phyloP scores from a whole-genome alignment of 768 basidiomycete genomes.

The Cyathus striatus region DNA sequence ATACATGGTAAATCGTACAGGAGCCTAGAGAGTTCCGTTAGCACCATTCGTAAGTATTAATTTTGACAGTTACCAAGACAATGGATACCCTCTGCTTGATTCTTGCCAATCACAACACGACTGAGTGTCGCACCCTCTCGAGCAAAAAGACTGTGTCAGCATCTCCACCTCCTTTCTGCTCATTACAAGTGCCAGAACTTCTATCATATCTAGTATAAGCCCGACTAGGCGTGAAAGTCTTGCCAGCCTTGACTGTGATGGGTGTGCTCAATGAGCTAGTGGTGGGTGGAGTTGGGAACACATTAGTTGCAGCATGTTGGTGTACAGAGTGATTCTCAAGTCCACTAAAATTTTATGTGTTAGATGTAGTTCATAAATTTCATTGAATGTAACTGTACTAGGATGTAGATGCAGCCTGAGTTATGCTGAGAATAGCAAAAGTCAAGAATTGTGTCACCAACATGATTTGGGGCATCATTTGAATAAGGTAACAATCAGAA shows the following conservation, averaged over 20 bases:
- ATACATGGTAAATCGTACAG: constrained; percentile 23
- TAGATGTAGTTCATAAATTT: too few species aligned
- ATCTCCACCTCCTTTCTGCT: constrained; percentile 31
- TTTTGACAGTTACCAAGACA: constrained; percentile 22
- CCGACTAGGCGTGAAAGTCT: constrained; percentile 26
- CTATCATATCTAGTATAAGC: constrained; percentile 31
- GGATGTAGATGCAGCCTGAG: too few species aligned
- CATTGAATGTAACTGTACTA: too few species aligned
- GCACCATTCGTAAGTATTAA: neutral
- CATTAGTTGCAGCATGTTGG: constrained; percentile 26
- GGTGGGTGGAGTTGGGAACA: constrained; percentile 26
- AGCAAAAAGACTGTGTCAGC: constrained; percentile 34
- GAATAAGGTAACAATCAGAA: too few species aligned
- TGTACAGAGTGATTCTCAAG: too few species aligned
- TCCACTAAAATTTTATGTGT: too few species aligned
- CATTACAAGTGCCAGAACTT: constrained; percentile 30
- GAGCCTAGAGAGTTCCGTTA: constrained; percentile 11
- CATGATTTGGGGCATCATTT: too few species aligned
- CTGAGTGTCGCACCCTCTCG: constrained; percentile 33
- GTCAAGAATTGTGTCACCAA: too few species aligned
- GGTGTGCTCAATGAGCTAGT: constrained; percentile 26
- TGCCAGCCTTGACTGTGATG: constrained; percentile 24
- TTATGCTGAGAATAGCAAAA: too few species aligned
- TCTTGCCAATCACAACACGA: constrained; percentile 31
- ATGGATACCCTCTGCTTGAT: constrained; percentile 36